Evolutionary conservation across 129 eudicot species (phyloP), one percentile per base, ranked within the genome.

Genomic region (Calendula officinalis): DNA sequence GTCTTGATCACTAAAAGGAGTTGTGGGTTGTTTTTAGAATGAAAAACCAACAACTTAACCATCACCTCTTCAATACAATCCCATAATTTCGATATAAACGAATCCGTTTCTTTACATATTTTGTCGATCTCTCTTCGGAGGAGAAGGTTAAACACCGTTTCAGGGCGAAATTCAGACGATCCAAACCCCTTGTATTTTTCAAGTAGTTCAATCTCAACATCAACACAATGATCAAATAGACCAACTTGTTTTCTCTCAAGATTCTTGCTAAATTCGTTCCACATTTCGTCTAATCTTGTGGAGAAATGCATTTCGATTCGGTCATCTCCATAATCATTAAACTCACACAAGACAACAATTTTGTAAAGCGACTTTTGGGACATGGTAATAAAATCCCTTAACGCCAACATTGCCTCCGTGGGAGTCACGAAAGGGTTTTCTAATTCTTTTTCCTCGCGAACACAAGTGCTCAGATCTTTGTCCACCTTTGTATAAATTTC

Each of bases 401-500:
- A 30, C 3, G 41, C 16, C 11, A 40, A 40, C 60, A 55, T 55
- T 12, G 60, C 60, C 13, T 55, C 60, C 3, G 55, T 11, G 45
- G 32, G 8, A 12, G 67, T 44, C 45, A 54, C 11, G 30, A 62
- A 30, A 43, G n/a, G 67, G 16, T 44, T 12, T 2, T 62, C 8
- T 62, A 33, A 12, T 45, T 14, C n/a, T 7, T 62, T 62, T 17
- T 44, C 42, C 34, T 44, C 9, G 55, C 12, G 12, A 45, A 46
- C 67, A 30, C 22, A 41, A 2, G 14, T 45, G n/a, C 45, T 62
- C 42, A 62, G 54, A 42, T 62, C 55, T 62, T 62, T 41, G 46
- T 62, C 33, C 17, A 62, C 33, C 51, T 43, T 32, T 42, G 6
- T 7, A 11, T 43, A 40, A 44, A 41, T 13, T 41, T 13, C 41